Evolutionary conservation across 306 rosid genomes (phyloP).

Genomic region (Cicer chorassanicum): DNA sequence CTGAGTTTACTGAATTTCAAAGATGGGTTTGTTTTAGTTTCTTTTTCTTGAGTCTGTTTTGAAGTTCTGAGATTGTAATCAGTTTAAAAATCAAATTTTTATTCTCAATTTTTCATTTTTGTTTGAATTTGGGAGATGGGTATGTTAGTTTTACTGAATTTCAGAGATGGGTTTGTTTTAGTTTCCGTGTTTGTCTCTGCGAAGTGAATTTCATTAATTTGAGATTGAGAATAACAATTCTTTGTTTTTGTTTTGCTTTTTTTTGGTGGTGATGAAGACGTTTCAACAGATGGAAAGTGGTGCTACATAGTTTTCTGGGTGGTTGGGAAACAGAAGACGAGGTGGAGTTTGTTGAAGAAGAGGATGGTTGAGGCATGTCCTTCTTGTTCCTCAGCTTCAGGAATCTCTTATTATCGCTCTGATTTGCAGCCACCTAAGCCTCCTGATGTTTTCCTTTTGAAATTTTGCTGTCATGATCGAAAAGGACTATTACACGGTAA

Average conservation of each 20-base stretch:
- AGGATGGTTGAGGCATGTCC: conserved; percentile 87
- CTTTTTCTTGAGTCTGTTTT: too few species aligned
- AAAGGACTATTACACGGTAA: conserved; percentile 91
- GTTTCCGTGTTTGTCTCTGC: conserved; percentile 19
- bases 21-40: too few species aligned
- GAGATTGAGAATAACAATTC: conserved; percentile 10
- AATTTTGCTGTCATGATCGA: conserved; percentile 73
- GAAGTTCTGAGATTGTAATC: background rate
- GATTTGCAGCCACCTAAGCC: conserved; percentile 74
- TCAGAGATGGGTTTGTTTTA: conserved; percentile 31
- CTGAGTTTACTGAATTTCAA: too few species aligned
- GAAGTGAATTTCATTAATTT: conserved; percentile 24
- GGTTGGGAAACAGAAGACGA: conserved; percentile 68
- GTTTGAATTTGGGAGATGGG: conserved; percentile 32
- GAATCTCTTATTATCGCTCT: conserved; percentile 64
- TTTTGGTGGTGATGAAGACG: conserved; percentile 57
- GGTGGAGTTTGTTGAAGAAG: conserved; percentile 84
- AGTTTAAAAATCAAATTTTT: conserved; percentile 23
- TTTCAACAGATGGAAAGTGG: conserved; percentile 97
- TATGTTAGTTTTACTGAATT: conserved; percentile 22
- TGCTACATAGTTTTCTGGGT: conserved; percentile 95
- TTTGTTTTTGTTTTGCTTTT: background rate
- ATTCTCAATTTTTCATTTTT: conserved; percentile 7
- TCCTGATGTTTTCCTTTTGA: conserved; percentile 82
- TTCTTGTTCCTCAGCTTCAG: conserved; percentile 86